phyloP scores from a whole-genome alignment of 148 eudicot species.

The Arctostaphylos glauca region DNA sequence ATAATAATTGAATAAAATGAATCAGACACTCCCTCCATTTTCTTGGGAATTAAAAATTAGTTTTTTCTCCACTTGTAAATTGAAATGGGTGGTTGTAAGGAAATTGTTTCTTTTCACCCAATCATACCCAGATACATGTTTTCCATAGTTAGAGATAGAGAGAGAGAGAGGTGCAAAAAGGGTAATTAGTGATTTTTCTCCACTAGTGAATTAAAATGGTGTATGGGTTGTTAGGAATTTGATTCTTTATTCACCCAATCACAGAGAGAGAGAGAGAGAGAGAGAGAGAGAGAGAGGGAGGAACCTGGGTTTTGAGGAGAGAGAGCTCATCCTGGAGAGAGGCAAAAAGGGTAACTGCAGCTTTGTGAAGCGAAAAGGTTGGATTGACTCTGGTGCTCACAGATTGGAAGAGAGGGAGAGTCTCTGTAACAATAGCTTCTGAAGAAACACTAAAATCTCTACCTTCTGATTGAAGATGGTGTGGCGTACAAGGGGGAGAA shows the following conservation, averaged over 20 bases:
- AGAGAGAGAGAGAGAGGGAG: background rate
- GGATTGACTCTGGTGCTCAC: constrained; percentile 27
- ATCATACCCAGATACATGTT: too few species aligned
- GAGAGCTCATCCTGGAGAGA: constrained; percentile 16
- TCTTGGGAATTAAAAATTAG: too few species aligned
- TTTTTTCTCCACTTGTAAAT: too few species aligned
- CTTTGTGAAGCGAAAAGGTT: constrained; percentile 26
- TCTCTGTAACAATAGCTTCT: background rate
- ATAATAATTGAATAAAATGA: too few species aligned
- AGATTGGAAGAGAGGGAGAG: constrained; percentile 14
- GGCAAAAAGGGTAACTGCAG: constrained; percentile 16
- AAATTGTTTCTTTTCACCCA: too few species aligned
- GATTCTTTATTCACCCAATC: too few species aligned
- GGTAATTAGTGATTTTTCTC: background rate
- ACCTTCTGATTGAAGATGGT: constrained; percentile 11
- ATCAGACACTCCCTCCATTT: too few species aligned
- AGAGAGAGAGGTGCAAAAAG: too few species aligned
- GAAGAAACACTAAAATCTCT: constrained; percentile 28
- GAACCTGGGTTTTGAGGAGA: constrained; percentile 16
- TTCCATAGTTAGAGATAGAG: too few species aligned
- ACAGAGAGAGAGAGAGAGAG: background rate
- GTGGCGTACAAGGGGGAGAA: constrained; percentile 17
- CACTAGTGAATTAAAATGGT: background rate
- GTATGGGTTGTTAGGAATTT: background rate
- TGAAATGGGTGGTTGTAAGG: too few species aligned